phyloP scores from a whole-genome alignment of 1,284 basidiomycete genomes.

The Volvariella surrecta region DNA sequence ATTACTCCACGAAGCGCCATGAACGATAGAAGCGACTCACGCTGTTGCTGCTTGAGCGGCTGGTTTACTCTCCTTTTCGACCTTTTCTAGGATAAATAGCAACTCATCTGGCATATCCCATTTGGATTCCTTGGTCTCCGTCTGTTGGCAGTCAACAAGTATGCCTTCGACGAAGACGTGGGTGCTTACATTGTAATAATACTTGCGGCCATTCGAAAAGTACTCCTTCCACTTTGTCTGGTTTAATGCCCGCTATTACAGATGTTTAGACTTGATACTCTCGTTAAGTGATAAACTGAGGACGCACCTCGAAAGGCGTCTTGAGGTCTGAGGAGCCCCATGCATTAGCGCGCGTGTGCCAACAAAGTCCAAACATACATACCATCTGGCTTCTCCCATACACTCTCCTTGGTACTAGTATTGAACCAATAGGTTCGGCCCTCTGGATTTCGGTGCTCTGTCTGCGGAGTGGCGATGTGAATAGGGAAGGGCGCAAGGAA shows the following conservation, averaged over 20 bases:
- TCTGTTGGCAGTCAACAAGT: conserved; percentile 31
- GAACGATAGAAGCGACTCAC: conserved; percentile 16
- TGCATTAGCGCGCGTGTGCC: conserved; percentile 11
- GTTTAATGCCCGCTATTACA: conserved; percentile 69
- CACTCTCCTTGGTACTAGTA: conserved; percentile 66
- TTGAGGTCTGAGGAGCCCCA: conserved; percentile 48
- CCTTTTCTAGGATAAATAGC: conserved; percentile 68
- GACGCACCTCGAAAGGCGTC: conserved; percentile 75
- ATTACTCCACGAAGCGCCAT: conserved; percentile 5
- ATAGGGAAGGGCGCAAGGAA: background rate
- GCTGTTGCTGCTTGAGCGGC: conserved; percentile 14
- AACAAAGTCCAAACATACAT: conserved; percentile 10
- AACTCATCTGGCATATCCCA: conserved; percentile 95
- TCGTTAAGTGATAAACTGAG: conserved; percentile 1
- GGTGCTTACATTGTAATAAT: conserved; percentile 78
- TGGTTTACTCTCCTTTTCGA: conserved; percentile 59
- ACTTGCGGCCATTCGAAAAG: conserved; percentile 81
- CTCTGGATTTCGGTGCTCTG: conserved; percentile 76
- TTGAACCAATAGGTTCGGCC: conserved; percentile 87
- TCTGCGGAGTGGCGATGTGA: conserved; percentile 33
- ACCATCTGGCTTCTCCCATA: conserved; percentile 88
- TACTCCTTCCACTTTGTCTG: conserved; percentile 93
- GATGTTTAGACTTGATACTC: conserved; percentile 2
- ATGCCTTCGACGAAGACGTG: background rate
- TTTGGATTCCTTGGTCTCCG: conserved; percentile 81